Evolutionary conservation across 768 basidiomycete species (phyloP).

Genomic region (Podaxis sp.): DNA sequence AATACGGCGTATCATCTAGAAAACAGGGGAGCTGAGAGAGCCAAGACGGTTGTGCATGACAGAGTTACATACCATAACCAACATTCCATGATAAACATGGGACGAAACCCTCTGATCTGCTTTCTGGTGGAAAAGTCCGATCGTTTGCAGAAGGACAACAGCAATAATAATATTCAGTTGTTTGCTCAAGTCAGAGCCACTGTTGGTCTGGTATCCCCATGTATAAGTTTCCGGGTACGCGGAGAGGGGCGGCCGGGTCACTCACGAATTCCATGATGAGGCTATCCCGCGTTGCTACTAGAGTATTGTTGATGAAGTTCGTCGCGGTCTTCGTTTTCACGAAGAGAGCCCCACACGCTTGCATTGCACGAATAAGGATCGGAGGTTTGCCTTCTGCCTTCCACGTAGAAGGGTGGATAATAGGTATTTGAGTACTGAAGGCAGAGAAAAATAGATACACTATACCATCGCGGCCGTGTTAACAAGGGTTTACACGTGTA

Average conservation of each 20-base stretch:
- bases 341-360: slow-evolving; percentile 62
- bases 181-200: slow-evolving; percentile 9
- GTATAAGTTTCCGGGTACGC: neutral
- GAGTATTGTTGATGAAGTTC: slow-evolving; percentile 47
- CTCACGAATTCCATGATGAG: slow-evolving; percentile 59
- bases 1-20: slow-evolving; percentile 48
- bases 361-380: slow-evolving; percentile 54
- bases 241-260: slow-evolving; percentile 10
- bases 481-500: slow-evolving; percentile 2
- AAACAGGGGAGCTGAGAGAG: neutral
- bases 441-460: slow-evolving; percentile 56
- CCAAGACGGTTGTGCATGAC: neutral
- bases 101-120: slow-evolving; percentile 46
- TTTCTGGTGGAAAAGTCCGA: slow-evolving; percentile 55
- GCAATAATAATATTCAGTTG: slow-evolving; percentile 38
- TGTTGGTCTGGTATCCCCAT: slow-evolving; percentile 15
- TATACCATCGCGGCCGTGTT: slow-evolving; percentile 23
- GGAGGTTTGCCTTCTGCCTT: slow-evolving; percentile 45
- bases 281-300: slow-evolving; percentile 44
- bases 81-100: slow-evolving; percentile 58
- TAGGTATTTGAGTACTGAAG: slow-evolving; percentile 53
- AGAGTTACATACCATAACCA: slow-evolving; percentile 49
- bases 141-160: slow-evolving; percentile 54
- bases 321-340: slow-evolving; percentile 47
- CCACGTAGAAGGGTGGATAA: slow-evolving; percentile 58